Evolutionary conservation across 2,329 filamentous ascomycete species (phyloP).

Genomic region (Botrytis tulipae): DNA sequence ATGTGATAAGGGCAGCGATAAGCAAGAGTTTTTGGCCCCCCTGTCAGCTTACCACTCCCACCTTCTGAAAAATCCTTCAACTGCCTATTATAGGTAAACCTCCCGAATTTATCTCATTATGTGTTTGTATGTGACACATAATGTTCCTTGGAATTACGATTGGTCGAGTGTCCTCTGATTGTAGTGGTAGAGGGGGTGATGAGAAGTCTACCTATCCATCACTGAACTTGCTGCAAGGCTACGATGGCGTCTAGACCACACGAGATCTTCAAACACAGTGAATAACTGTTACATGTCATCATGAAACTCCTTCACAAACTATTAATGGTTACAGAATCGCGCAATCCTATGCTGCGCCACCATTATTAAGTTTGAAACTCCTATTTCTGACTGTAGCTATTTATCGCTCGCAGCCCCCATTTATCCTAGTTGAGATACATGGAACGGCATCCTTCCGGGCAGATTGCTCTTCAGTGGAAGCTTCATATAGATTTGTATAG

Average conservation of each 20-base stretch:
- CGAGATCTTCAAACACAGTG: background rate
- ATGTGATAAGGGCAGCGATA: conserved; percentile 11
- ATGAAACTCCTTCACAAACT: background rate
- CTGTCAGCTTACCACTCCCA: conserved; percentile 9
- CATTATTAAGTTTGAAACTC: conserved; percentile 11
- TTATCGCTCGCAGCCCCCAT: conserved; percentile 7
- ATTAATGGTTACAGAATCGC: background rate
- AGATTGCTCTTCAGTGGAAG: background rate
- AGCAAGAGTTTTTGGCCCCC: background rate
- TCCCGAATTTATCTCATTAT: background rate
- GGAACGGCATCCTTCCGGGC: conserved; percentile 11
- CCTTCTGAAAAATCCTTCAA: conserved; percentile 1
- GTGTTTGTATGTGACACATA: background rate
- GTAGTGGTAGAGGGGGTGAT: background rate
- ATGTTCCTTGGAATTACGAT: background rate
- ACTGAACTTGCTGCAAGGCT: background rate
- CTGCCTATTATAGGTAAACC: background rate
- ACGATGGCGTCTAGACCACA: background rate
- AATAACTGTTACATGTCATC: background rate
- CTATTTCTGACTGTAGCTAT: conserved; percentile 9
- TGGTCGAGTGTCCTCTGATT: background rate
- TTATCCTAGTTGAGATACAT: background rate
- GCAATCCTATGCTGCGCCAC: conserved; percentile 12
- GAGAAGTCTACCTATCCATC: background rate
- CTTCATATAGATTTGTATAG: conserved; percentile 15